A percentile compares a stretch with the other conserved stretches of the same genome.
These are phyloP conservation scores for Amniculicola lignicola DNA, from an alignment of 495 filamentous ascomycete species.

Conservation along the genomic window DNA sequence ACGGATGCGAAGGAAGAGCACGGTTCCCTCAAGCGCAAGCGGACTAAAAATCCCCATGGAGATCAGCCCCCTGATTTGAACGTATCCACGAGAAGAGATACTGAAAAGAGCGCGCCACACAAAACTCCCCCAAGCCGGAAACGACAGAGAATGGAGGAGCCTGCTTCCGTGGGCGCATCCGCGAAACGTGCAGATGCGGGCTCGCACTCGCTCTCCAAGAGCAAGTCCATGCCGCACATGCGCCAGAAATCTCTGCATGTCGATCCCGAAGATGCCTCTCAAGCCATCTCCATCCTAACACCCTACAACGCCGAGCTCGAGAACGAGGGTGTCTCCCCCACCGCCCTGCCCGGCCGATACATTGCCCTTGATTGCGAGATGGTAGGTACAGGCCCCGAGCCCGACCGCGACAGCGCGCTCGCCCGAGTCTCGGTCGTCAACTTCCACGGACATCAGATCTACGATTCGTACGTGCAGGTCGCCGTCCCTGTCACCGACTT, in stretches of 20 bases:
- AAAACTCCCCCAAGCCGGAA: slow-evolving; percentile 16
- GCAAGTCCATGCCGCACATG: slow-evolving; percentile 33
- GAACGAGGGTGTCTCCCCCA: slow-evolving; percentile 51
- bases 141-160: slow-evolving; percentile 32
- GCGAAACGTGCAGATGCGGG: slow-evolving; percentile 60
- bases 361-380: slow-evolving; percentile 96
- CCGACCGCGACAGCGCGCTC: slow-evolving; percentile 63
- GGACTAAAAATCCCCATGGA: slow-evolving; percentile 10
- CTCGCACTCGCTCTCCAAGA: slow-evolving; percentile 47
- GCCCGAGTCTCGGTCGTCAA: slow-evolving; percentile 87
- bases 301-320: slow-evolving; percentile 25
- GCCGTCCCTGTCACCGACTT: slow-evolving; percentile 79
- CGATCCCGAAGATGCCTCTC: slow-evolving; percentile 2
- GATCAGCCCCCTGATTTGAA: neutral
- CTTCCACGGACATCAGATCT: slow-evolving; percentile 83
- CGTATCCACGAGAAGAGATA: neutral
- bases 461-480: slow-evolving; percentile 85
- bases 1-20: slow-evolving; percentile 14
- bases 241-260: slow-evolving; percentile 2
- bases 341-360: slow-evolving; percentile 72
- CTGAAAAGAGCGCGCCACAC: neutral
- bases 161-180: slow-evolving; percentile 45
- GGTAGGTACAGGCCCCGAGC: slow-evolving; percentile 73
- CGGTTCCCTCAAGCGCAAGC: slow-evolving; percentile 37
- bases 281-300: slow-evolving; percentile 26